Percentiles rank a stretch among this genome's conserved stretches.
Conservation (phyloP, 192 early-diverging fungal genomes). For the Coemansia sp. region DNA sequence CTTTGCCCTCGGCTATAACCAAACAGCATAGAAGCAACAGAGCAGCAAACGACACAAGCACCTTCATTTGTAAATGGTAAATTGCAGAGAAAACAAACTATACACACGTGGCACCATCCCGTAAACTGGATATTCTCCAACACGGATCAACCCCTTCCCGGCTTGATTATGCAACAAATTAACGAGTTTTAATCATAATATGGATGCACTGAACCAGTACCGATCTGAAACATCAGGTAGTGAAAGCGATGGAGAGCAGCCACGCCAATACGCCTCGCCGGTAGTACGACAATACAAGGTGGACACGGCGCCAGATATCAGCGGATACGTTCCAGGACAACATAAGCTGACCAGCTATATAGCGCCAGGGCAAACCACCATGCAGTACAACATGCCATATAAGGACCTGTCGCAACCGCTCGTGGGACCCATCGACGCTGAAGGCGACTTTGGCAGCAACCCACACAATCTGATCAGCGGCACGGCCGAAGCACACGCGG, state of each 20-base stretch:
- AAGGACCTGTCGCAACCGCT: constrained; percentile 29
- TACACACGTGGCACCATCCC: too few relatives aligned
- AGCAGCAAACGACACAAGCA: neutral
- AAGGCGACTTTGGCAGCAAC: constrained; percentile 23
- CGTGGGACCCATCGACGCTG: constrained; percentile 23
- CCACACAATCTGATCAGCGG: constrained; percentile 12
- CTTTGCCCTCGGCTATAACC: neutral
- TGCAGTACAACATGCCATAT: constrained; percentile 26
- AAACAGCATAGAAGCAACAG: neutral
- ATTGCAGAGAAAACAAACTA: too few relatives aligned
- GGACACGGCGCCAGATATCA: constrained; percentile 35
- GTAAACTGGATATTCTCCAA: too few relatives aligned
- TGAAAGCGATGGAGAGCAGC: constrained; percentile 17
- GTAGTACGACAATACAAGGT: constrained; percentile 39
- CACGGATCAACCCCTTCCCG: too few relatives aligned
- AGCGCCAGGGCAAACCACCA: constrained; percentile 18
- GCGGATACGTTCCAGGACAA: constrained; percentile 1
- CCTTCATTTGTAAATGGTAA: too few relatives aligned
- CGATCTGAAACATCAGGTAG: constrained; percentile 30
- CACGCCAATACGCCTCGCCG: constrained; percentile 10
- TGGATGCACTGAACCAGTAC: constrained; percentile 41
- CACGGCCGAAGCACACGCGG: constrained; percentile 27
- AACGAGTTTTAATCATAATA: neutral
- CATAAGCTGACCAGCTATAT: constrained; percentile 13
- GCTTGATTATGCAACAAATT: too few relatives aligned